phyloP scores from a whole-genome alignment of 495 filamentous ascomycete genomes.

The Trichoderma orchidacearum region DNA sequence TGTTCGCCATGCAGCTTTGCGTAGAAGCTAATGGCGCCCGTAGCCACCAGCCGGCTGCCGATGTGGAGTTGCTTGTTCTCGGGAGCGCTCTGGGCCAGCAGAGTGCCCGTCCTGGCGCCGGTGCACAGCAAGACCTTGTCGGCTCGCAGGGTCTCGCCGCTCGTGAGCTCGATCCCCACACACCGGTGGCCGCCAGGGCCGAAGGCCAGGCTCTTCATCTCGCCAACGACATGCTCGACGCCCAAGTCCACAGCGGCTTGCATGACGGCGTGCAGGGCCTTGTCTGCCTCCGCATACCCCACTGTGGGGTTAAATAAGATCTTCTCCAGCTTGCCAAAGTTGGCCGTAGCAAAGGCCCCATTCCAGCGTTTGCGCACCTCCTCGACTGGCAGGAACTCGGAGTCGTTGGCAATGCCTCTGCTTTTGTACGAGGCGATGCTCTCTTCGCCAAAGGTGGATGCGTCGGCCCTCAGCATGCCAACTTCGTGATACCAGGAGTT shows the following conservation, averaged over 20 bases:
- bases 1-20: constrained; percentile 11
- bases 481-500: constrained; percentile 37
- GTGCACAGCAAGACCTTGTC: constrained; percentile 28
- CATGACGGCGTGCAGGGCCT: constrained; percentile 27
- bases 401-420: constrained; percentile 20
- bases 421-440: constrained; percentile 24
- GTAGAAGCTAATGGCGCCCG: constrained; percentile 32
- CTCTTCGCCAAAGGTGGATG: constrained; percentile 10
- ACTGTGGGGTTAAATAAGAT: constrained; percentile 30
- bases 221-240: constrained; percentile 29
- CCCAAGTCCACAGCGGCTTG: constrained; percentile 24
- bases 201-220: constrained; percentile 25
- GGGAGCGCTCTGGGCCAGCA: constrained; percentile 34
- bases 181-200: constrained; percentile 20
- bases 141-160: constrained; percentile 22
- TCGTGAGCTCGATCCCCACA: constrained; percentile 21
- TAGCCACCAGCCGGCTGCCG: constrained; percentile 31
- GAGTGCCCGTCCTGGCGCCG: constrained; percentile 33
- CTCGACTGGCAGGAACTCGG: constrained; percentile 10
- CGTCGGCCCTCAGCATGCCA: constrained; percentile 33
- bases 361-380: constrained; percentile 16
- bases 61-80: constrained; percentile 26
- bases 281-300: constrained; percentile 22
- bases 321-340: constrained; percentile 24
- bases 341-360: constrained; percentile 7